Conservation (phyloP, 352 stramenopile genomes). For the Elongisporangium senticosum region DNA sequence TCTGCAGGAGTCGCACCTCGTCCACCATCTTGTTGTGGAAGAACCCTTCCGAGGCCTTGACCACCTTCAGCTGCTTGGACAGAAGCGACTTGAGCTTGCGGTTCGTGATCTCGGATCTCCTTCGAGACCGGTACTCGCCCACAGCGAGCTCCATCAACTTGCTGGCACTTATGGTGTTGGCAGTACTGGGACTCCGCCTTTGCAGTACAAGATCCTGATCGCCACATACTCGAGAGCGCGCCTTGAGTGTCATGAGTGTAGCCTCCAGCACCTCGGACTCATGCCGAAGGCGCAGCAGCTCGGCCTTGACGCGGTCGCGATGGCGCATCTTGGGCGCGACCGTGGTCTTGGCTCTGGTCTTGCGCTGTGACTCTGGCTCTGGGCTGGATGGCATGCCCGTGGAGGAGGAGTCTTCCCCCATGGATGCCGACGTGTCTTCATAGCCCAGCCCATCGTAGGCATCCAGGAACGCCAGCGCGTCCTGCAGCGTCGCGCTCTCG, state of each 20-base stretch:
- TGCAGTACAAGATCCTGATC: not conserved
- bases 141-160: conserved; percentile 8
- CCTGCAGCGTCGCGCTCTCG: not conserved
- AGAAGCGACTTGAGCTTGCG: conserved; percentile 20
- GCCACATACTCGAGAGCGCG: too few species aligned
- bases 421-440: not conserved
- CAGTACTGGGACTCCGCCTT: too few species aligned
- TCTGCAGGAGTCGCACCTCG: not conserved
- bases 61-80: conserved; percentile 17
- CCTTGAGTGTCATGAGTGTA: not conserved
- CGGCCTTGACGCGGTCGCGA: not conserved
- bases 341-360: not conserved
- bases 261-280: not conserved
- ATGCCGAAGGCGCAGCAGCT: not conserved
- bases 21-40: conserved; percentile 7
- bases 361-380: not conserved
- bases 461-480: not conserved
- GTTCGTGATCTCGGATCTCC: conserved; percentile 27
- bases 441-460: not conserved
- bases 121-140: conserved; percentile 19
- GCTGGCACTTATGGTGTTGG: too few species aligned
- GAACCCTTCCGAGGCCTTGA: conserved; percentile 6
- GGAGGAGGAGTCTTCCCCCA: not conserved
- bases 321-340: not conserved
- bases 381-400: not conserved